A percentile compares a stretch with the other conserved stretches of the same genome.
These are phyloP conservation scores for Echites panduratus DNA, from an alignment of 257 asterid genomes.

Conservation along the genomic window DNA sequence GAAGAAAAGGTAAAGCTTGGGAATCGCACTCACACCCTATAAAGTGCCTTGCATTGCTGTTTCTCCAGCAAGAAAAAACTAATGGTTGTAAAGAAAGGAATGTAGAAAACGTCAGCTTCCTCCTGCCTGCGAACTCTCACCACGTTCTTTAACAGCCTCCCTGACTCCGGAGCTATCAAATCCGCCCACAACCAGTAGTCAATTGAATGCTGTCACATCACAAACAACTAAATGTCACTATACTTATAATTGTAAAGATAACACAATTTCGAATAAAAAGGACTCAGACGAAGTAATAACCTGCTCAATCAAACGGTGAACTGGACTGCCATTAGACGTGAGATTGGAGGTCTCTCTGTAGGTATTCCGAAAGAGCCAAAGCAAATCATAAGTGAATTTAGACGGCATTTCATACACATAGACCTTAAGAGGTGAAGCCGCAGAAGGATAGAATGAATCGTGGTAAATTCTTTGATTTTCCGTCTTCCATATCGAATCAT, in stretches of 20 bases:
- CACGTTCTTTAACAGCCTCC: conserved; percentile 70
- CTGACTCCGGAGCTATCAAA: conserved; percentile 71
- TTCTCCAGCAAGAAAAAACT: conserved; percentile 92
- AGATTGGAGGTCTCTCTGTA: conserved; percentile 63
- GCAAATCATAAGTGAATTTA: conserved; percentile 88
- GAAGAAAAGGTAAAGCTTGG: not conserved
- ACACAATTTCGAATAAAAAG: not conserved
- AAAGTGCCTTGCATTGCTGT: conserved; percentile 91
- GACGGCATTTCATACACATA: conserved; percentile 89
- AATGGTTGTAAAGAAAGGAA: conserved; percentile 87
- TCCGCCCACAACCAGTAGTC: conserved; percentile 99
- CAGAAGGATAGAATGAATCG: conserved; percentile 25
- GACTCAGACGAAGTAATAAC: conserved; percentile 16
- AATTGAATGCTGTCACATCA: conserved; percentile 64
- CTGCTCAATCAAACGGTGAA: conserved; percentile 90
- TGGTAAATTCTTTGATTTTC: conserved; percentile 52
- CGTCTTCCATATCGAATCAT: conserved; percentile 46
- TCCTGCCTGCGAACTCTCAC: conserved; percentile 78
- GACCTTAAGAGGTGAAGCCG: conserved; percentile 46
- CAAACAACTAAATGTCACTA: not conserved
- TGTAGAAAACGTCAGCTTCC: conserved; percentile 94
- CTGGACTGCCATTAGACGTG: conserved; percentile 97
- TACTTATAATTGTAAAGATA: not conserved
- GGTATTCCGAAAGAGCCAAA: conserved; percentile 57
- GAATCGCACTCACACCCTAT: conserved; percentile 99